Percentiles rank a stretch among this genome's conserved stretches.
Conservation (phyloP, 192 early-diverging fungal species). For the Powellomyces hirtus region DNA sequence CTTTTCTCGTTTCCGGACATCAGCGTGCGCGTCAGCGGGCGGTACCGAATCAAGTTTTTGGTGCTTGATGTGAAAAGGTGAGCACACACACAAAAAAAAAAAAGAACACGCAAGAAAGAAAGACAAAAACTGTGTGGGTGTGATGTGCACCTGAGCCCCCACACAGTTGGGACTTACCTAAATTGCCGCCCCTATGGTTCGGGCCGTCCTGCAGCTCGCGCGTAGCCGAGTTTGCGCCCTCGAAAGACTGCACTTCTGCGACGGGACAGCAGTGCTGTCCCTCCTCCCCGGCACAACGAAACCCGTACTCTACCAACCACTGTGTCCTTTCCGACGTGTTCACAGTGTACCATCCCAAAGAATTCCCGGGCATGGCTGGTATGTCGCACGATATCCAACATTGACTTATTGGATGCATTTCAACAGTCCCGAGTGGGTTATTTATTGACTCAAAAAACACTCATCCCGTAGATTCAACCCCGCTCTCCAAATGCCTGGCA, state of each 20-base stretch:
- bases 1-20: constrained; percentile 44
- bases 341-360: constrained; percentile 39
- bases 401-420: neutral
- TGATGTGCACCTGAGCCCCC: no score
- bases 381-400: neutral
- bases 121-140: no score
- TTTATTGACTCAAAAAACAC: neutral
- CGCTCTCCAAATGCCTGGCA: constrained; percentile 36
- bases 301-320: no score
- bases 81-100: no score
- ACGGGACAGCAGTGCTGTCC: no score
- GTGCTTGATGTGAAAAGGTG: constrained; percentile 36
- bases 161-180: no score
- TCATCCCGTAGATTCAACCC: constrained; percentile 26
- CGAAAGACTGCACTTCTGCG: no score
- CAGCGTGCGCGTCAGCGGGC: constrained; percentile 29
- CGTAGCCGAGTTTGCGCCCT: no score
- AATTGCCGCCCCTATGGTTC: no score
- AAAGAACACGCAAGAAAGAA: no score
- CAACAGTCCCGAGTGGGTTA: neutral
- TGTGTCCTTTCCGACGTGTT: constrained; percentile 32
- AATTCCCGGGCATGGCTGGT: constrained; percentile 44
- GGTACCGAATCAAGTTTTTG: constrained; percentile 38
- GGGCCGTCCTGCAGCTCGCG: no score
- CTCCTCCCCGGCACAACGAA: no score